phyloP scores from a whole-genome alignment of 805 yeast species.

The baker's yeast (Saccharomyces cerevisiae) region DNA sequence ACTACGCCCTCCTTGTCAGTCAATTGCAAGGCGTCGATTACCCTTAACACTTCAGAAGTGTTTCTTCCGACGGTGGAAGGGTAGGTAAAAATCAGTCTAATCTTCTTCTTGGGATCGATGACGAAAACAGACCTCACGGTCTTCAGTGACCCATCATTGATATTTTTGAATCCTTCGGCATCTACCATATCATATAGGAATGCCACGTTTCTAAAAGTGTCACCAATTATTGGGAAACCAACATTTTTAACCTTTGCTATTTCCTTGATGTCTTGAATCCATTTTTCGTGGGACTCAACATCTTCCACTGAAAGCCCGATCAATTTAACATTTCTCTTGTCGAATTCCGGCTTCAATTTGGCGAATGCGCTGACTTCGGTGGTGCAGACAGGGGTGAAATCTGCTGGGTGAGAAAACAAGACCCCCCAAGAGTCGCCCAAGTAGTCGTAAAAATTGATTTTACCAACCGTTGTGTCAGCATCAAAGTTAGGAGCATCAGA shows the following conservation, averaged over 20 bases:
- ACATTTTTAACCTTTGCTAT: conserved; percentile 63
- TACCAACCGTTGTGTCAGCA: conserved; percentile 76
- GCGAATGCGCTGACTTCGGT: conserved; percentile 94
- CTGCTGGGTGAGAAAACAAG: conserved; percentile 90
- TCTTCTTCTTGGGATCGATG: conserved; percentile 84
- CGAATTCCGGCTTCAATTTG: conserved; percentile 78
- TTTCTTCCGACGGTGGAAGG: conserved; percentile 95
- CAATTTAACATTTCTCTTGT: conserved; percentile 75
- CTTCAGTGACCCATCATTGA: conserved; percentile 64
- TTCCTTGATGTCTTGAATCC: conserved; percentile 91
- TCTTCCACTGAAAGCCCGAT: conserved; percentile 86
- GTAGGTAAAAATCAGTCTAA: conserved; percentile 77
- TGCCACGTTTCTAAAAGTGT: conserved; percentile 75
- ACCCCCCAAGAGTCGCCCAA: conserved; percentile 82
- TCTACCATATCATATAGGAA: conserved; percentile 82
- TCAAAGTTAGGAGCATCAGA: conserved; percentile 81
- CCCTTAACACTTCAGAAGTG: conserved; percentile 86
- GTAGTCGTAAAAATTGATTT: conserved; percentile 79
- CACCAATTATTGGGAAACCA: conserved; percentile 87
- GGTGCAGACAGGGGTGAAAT: conserved; percentile 94
- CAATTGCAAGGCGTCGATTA: conserved; percentile 76
- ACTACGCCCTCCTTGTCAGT: conserved; percentile 79
- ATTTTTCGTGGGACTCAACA: conserved; percentile 66
- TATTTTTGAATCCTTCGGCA: conserved; percentile 70
- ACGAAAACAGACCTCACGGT: conserved; percentile 90